Percentiles rank a stretch among this genome's conserved stretches.
phyloP scores from a whole-genome alignment of 1,284 basidiomycete genomes.

The Sphagnurus paluster region DNA sequence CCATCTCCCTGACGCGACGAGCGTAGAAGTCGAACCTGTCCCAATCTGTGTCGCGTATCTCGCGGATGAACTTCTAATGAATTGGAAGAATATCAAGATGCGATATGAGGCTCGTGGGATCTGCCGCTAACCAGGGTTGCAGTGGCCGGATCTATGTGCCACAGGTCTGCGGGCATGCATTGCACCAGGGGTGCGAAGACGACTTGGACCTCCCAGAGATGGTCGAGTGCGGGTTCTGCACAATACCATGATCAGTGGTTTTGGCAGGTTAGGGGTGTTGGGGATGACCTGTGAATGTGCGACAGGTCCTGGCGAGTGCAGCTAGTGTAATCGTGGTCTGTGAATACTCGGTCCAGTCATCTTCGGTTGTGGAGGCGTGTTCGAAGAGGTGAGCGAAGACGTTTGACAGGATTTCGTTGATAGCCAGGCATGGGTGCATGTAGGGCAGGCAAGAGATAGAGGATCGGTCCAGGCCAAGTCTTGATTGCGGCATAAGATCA shows the following conservation, averaged over 20 bases:
- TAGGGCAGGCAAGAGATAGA: no score
- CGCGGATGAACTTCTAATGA: no score
- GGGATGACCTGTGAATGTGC: background rate
- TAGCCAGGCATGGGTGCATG: background rate
- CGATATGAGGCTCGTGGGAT: background rate
- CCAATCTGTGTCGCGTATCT: background rate
- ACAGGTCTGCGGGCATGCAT: constrained; percentile 2
- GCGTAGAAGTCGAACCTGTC: background rate
- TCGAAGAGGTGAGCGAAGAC: background rate
- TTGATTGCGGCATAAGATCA: no score
- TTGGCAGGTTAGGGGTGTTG: background rate
- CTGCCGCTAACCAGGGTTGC: background rate
- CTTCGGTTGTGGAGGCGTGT: background rate
- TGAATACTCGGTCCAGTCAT: background rate
- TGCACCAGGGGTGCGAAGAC: background rate
- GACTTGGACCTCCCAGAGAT: background rate
- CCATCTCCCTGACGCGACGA: background rate
- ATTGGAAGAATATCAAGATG: no score
- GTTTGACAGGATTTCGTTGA: constrained; percentile 1
- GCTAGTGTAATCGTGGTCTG: background rate
- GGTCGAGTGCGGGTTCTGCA: constrained; percentile 1
- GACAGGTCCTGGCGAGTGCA: background rate
- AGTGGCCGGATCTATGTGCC: background rate
- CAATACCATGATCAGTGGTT: no score
- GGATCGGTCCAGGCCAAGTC: no score